phyloP scores from a whole-genome alignment of 768 basidiomycete species.

The Suillus alpinus region DNA sequence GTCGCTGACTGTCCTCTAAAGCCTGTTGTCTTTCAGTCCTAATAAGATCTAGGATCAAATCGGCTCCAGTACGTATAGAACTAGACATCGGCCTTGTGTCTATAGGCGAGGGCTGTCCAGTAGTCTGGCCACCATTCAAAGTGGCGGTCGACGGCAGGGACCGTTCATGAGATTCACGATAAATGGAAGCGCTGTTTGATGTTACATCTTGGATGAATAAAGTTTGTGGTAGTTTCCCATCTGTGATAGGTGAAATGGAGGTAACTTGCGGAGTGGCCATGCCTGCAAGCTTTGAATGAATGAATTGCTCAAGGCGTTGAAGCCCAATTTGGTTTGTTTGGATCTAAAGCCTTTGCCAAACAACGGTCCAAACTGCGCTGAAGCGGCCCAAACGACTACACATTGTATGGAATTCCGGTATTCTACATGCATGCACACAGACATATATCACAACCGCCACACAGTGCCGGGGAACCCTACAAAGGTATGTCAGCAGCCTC shows the following conservation, averaged over 20 bases:
- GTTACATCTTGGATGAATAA: not conserved
- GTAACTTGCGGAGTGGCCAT: conserved; percentile 1
- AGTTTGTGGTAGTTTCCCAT: conserved; percentile 7
- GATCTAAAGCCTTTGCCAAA: conserved; percentile 15
- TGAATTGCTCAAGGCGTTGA: not conserved
- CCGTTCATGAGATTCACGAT: not conserved
- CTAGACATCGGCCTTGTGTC: not conserved
- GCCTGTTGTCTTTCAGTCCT: conserved; percentile 3
- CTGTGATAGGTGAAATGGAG: conserved; percentile 9
- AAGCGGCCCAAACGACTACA: not conserved
- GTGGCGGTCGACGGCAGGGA: not conserved
- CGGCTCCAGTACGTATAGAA: conserved; percentile 2
- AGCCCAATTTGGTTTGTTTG: conserved; percentile 4
- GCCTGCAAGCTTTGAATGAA: not conserved
- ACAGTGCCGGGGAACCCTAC: conserved; percentile 51
- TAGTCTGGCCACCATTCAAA: not conserved
- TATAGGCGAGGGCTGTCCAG: not conserved
- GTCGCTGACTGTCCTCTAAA: not conserved
- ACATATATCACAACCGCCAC: conserved; percentile 58
- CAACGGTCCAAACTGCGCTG: not conserved
- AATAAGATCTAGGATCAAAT: conserved; percentile 1
- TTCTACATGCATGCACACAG: conserved; percentile 8
- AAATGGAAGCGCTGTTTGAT: too few relatives aligned
- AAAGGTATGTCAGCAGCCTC: conserved; percentile 30
- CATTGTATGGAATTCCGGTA: not conserved